These are phyloP conservation scores for Sarocladium brachiariae DNA, from an alignment of 2,329 filamentous ascomycete genomes.

Conservation along the genomic window DNA sequence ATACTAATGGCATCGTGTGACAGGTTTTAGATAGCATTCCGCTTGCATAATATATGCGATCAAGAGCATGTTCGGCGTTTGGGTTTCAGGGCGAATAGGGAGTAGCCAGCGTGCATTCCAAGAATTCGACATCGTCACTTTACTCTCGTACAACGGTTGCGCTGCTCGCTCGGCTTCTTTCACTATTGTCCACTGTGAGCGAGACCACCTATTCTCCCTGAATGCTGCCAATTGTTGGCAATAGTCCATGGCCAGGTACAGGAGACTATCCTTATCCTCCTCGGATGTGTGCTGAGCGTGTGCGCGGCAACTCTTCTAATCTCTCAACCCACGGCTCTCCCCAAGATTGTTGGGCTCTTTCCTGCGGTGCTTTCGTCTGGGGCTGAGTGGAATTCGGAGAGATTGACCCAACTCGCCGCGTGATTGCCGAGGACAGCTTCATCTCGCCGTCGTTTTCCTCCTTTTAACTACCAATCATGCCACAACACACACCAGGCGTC, in stretches of 20 bases:
- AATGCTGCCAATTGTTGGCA: not conserved
- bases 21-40: not conserved
- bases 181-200: not conserved
- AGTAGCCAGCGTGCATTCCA: not conserved
- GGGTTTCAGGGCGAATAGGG: not conserved
- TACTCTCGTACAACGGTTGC: not conserved
- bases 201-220: not conserved
- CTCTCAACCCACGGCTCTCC: no score
- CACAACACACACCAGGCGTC: no score
- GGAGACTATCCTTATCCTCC: not conserved
- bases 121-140: not conserved
- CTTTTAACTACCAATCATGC: no score
- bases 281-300: no score
- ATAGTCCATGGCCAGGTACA: not conserved
- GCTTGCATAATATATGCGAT: not conserved
- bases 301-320: no score
- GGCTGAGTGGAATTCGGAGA: no score
- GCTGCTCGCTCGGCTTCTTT: no score
- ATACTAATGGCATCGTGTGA: not conserved
- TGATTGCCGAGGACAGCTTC: no score
- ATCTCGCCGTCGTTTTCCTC: no score
- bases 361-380: no score
- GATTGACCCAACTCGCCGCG: no score
- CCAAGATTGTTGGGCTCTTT: no score
- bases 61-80: constrained; percentile 3